phyloP scores from a whole-genome alignment of 2,329 filamentous ascomycete genomes.

The Colletotrichum abscissum region DNA sequence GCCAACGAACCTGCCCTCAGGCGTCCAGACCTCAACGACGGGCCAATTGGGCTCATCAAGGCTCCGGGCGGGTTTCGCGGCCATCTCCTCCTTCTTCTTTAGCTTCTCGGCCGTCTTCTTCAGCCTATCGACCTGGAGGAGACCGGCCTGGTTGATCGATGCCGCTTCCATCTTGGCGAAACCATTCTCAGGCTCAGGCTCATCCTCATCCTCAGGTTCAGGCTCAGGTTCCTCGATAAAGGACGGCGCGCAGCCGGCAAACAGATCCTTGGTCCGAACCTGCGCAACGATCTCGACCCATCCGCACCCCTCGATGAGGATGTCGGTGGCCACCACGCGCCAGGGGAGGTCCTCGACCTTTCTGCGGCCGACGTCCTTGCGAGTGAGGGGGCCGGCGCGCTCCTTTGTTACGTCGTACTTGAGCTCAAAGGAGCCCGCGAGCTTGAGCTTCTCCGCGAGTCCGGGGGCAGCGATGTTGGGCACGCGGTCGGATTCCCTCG shows the following conservation, averaged over 20 bases:
- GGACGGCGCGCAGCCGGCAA: conserved; percentile 39
- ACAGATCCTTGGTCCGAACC: conserved; percentile 70
- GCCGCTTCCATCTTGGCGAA: conserved; percentile 35
- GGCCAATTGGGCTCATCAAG: conserved; percentile 63
- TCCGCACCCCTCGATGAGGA: conserved; percentile 91
- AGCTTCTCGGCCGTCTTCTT: too few relatives aligned
- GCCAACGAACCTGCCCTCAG: conserved; percentile 83
- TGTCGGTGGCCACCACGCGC: conserved; percentile 81
- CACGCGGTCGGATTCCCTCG: conserved; percentile 66
- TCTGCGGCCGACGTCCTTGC: conserved; percentile 69
- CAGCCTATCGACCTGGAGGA: conserved; percentile 27
- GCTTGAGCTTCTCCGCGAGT: conserved; percentile 67
- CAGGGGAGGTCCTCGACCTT: conserved; percentile 80
- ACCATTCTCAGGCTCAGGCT: conserved; percentile 18
- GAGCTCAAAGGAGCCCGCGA: conserved; percentile 81
- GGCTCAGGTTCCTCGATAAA: conserved; percentile 33
- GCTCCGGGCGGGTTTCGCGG: background rate
- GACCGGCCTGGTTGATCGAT: conserved; percentile 34
- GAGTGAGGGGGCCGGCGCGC: conserved; percentile 79
- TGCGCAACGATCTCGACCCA: conserved; percentile 93
- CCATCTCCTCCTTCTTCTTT: conserved; percentile 29
- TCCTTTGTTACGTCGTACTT: conserved; percentile 85
- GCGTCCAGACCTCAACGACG: conserved; percentile 85
- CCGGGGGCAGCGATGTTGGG: conserved; percentile 72
- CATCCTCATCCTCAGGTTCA: conserved; percentile 28